These are phyloP conservation scores for Lecanoromycetidae sp. DNA, from an alignment of 2,329 filamentous ascomycete genomes.

Conservation along the genomic window DNA sequence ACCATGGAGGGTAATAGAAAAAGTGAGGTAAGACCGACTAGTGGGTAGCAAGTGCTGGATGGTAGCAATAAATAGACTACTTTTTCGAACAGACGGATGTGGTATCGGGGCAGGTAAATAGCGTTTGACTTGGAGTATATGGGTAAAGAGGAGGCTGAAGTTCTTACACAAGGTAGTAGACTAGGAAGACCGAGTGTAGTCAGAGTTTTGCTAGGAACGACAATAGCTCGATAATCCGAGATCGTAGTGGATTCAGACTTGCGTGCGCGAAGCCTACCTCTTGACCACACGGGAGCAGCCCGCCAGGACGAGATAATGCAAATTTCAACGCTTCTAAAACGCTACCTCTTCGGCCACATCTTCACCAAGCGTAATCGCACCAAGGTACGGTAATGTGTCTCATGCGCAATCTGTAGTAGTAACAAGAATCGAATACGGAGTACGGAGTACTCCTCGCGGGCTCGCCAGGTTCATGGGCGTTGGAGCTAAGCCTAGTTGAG, in stretches of 20 bases:
- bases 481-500: too few species aligned
- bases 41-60: slow-evolving; percentile 30
- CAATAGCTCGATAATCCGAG: not conserved
- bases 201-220: too few species aligned
- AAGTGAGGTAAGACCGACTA: slow-evolving; percentile 30
- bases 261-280: not conserved
- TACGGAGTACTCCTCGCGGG: too few species aligned
- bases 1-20: slow-evolving; percentile 33
- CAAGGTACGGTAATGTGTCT: not conserved
- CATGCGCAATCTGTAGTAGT: too few species aligned
- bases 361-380: not conserved
- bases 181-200: too few species aligned
- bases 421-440: too few species aligned
- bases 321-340: not conserved
- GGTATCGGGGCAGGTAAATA: slow-evolving; percentile 28
- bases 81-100: slow-evolving; percentile 28
- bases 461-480: too few species aligned
- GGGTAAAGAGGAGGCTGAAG: too few species aligned
- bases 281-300: not conserved
- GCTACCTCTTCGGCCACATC: not conserved
- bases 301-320: not conserved
- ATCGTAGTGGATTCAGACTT: not conserved
- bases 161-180: too few species aligned
- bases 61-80: slow-evolving; percentile 32
- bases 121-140: not conserved